Conservation (phyloP, 257 asterid genomes). For the Solanum sparsipilum region DNA sequence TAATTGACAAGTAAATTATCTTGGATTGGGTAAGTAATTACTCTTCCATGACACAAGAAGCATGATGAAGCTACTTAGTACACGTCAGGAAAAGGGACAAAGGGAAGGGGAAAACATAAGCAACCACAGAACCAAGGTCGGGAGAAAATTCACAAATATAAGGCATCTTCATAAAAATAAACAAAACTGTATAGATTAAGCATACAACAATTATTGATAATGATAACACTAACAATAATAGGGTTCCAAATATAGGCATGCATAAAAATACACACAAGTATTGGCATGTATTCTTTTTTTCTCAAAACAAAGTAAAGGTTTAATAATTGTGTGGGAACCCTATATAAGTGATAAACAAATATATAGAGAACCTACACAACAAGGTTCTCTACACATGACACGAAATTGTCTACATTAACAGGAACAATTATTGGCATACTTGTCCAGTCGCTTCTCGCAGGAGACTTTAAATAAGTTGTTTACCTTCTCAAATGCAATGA, state of each 20-base stretch:
- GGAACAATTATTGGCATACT: neutral
- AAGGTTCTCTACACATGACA: neutral
- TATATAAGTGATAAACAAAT: neutral
- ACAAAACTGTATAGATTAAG: neutral
- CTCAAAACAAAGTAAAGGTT: neutral
- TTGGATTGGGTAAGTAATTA: neutral
- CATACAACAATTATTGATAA: neutral
- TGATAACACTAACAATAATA: neutral
- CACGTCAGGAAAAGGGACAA: neutral
- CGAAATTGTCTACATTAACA: neutral
- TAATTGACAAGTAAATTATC: neutral
- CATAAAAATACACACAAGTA: neutral
- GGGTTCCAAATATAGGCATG: neutral
- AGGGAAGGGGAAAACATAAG: neutral
- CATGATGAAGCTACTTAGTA: neutral
- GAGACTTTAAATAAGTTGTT: neutral
- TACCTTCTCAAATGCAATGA: constrained; percentile 97
- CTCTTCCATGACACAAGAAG: neutral
- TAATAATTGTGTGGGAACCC: neutral
- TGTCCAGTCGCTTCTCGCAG: neutral
- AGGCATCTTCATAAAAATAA: neutral
- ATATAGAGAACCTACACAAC: neutral
- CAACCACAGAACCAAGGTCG: neutral
- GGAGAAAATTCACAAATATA: neutral
- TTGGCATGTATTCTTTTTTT: neutral